These are phyloP conservation scores for Globisporangium nagaii DNA, from an alignment of 352 stramenopile species.

Conservation along the genomic window DNA sequence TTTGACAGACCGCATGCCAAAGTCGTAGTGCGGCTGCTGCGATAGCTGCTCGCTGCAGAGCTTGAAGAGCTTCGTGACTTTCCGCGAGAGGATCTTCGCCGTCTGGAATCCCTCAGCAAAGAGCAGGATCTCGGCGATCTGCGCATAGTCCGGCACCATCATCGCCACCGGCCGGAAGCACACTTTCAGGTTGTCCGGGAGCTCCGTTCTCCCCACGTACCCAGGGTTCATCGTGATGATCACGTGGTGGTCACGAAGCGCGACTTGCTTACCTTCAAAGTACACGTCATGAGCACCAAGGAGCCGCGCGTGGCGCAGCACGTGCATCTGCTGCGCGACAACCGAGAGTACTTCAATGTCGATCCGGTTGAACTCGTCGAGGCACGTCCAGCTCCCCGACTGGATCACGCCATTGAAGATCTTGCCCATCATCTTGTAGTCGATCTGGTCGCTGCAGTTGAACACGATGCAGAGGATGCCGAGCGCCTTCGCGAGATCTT, in stretches of 20 bases:
- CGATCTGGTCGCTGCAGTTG: slow-evolving; percentile 96
- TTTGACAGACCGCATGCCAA: slow-evolving; percentile 85
- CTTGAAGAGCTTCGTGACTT: slow-evolving; percentile 78
- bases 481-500: slow-evolving; percentile 90
- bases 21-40: slow-evolving; percentile 84
- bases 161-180: slow-evolving; percentile 84
- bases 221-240: slow-evolving; percentile 89
- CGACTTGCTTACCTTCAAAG: slow-evolving; percentile 52
- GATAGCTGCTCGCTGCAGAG: slow-evolving; percentile 83
- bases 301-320: slow-evolving; percentile 49
- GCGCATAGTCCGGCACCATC: slow-evolving; percentile 85
- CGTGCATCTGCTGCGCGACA: slow-evolving; percentile 81
- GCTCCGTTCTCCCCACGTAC: slow-evolving; percentile 71
- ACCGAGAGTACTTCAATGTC: slow-evolving; percentile 86
- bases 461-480: slow-evolving; percentile 93
- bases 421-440: slow-evolving; percentile 84
- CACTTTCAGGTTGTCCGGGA: slow-evolving; percentile 83
- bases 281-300: slow-evolving; percentile 25
- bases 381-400: slow-evolving; percentile 74
- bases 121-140: slow-evolving; percentile 84
- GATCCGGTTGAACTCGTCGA: slow-evolving; percentile 91
- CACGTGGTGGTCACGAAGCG: slow-evolving; percentile 64
- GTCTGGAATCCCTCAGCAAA: slow-evolving; percentile 78
- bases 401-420: slow-evolving; percentile 82
- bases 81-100: slow-evolving; percentile 52